Base-by-base conservation (phyloP, 306 rosid genomes). In the Vigna radiata region DNA sequence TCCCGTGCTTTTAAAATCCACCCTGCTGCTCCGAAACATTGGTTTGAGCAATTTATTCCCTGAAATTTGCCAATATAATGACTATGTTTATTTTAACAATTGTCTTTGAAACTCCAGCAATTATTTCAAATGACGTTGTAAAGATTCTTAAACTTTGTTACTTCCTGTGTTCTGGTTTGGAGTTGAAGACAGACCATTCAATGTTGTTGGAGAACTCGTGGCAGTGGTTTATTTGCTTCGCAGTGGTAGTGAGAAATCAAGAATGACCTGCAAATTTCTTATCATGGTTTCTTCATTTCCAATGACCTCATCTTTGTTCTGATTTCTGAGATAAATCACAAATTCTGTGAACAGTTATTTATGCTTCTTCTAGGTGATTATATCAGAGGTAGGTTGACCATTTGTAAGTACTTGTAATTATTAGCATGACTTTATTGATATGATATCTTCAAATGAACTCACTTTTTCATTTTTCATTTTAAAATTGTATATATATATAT, bases 11-110 rank as follows among this genome's bases (percentile, higher is more conserved):
- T 25, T 39, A 77, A 54, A 68, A 82, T 93, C 54, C 97, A 93
- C 68, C 93, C 96, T 3, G 96, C 92, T 43, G 92, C 90, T 78
- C 91, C 85, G 16, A 93, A 93, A 85, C 90, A 85, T 62, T 93
- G 95, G 94, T 83, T 90, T 16, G 97, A 93, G 84, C 74, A 87
- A 76, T 87, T 83, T 83, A 85, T 78, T 73, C 59, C 13, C 33
- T 81, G 62, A 48, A 77, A 53, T 53, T 47, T 78, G 47, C 37
- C 58, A 23, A 46, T 16, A 18, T 31, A 55, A 77, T 72, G 37
- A 76, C 46, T 19, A 21, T 31, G 43, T 46, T 44, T 44, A 74
- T 59, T 10, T 31, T 9, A 41, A 64, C 66, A 23, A 3, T 77
- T 67, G 77, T 50, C n/a, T 19, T 41, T 68, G 50, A 67, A 69